These are phyloP conservation scores for Cladobotryum mycophilum DNA, from an alignment of 2,329 filamentous ascomycete species.

Conservation along the genomic window DNA sequence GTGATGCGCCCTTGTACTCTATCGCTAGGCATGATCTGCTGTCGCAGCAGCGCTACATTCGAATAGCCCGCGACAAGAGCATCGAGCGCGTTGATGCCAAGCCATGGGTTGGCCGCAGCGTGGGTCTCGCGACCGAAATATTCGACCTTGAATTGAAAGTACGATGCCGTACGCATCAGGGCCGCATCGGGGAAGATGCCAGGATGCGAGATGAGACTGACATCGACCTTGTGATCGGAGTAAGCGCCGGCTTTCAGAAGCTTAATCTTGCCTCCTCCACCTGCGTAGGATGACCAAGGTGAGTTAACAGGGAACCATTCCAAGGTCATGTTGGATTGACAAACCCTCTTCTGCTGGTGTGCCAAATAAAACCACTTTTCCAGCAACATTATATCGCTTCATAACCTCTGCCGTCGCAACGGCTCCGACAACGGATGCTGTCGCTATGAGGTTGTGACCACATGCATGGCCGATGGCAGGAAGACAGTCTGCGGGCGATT, in stretches of 20 bases:
- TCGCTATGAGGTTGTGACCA: slow-evolving; percentile 49
- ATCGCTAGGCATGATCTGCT: slow-evolving; percentile 48
- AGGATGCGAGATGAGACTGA: slow-evolving; percentile 20
- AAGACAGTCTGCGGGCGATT: slow-evolving; percentile 34
- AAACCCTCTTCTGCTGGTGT: slow-evolving; percentile 39
- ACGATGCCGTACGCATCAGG: slow-evolving; percentile 47
- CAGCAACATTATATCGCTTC: slow-evolving; percentile 33
- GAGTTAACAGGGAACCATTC: background rate
- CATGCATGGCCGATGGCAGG: slow-evolving; percentile 47
- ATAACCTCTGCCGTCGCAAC: slow-evolving; percentile 42
- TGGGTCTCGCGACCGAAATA: slow-evolving; percentile 51
- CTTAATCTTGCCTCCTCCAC: slow-evolving; percentile 42
- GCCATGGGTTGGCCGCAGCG: slow-evolving; percentile 49
- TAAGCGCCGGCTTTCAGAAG: slow-evolving; percentile 37
- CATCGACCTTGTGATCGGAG: slow-evolving; percentile 11
- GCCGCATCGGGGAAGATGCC: slow-evolving; percentile 36
- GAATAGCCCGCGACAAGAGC: slow-evolving; percentile 44
- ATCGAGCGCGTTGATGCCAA: slow-evolving; percentile 53
- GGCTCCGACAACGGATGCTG: slow-evolving; percentile 38
- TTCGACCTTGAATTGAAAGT: slow-evolving; percentile 41
- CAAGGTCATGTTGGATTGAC: background rate
- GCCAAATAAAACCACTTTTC: slow-evolving; percentile 41
- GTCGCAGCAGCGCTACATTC: slow-evolving; percentile 43
- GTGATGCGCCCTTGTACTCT: slow-evolving; percentile 45
- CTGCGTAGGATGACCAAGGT: slow-evolving; percentile 14